A percentile compares a stretch with the other conserved stretches of the same genome.
Evolutionary conservation across 805 yeast species (phyloP).

Genomic region (Tetrapisispora pingtungensis): DNA sequence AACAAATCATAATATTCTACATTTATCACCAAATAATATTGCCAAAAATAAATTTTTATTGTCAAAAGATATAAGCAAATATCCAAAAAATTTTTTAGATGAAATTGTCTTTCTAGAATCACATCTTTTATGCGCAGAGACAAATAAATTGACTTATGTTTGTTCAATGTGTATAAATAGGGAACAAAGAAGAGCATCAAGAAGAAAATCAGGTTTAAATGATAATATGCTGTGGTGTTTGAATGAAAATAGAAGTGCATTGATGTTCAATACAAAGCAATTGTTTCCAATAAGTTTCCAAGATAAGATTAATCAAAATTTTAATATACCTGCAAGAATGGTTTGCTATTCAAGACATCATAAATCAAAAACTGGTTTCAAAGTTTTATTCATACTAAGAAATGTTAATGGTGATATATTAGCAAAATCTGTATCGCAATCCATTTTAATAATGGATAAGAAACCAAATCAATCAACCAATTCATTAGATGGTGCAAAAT

Average conservation of each 20-base stretch:
- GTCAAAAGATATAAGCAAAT: constrained; percentile 30
- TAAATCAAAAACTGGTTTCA: constrained; percentile 77
- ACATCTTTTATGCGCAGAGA: constrained; percentile 51
- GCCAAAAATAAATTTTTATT: constrained; percentile 79
- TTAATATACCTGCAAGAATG: constrained; percentile 59
- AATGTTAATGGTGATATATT: constrained; percentile 52
- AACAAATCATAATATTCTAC: constrained; percentile 62
- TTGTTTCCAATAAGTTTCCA: constrained; percentile 41
- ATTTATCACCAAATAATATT: constrained; percentile 78
- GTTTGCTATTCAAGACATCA: constrained; percentile 97
- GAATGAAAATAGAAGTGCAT: constrained; percentile 64
- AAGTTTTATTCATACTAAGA: constrained; percentile 55
- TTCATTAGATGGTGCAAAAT: not conserved
- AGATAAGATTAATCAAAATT: constrained; percentile 7
- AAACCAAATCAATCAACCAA: constrained; percentile 67
- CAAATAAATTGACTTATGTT: constrained; percentile 51
- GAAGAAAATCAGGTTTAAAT: constrained; percentile 74
- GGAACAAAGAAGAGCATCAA: constrained; percentile 86
- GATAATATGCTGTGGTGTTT: constrained; percentile 74
- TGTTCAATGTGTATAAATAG: constrained; percentile 86
- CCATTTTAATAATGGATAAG: constrained; percentile 89
- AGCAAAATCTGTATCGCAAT: constrained; percentile 60
- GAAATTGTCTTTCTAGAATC: constrained; percentile 64
- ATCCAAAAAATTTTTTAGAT: constrained; percentile 40
- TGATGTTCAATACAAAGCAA: constrained; percentile 87